Conservation (phyloP, 2,329 filamentous ascomycete genomes). For the Exophiala mesophila region DNA sequence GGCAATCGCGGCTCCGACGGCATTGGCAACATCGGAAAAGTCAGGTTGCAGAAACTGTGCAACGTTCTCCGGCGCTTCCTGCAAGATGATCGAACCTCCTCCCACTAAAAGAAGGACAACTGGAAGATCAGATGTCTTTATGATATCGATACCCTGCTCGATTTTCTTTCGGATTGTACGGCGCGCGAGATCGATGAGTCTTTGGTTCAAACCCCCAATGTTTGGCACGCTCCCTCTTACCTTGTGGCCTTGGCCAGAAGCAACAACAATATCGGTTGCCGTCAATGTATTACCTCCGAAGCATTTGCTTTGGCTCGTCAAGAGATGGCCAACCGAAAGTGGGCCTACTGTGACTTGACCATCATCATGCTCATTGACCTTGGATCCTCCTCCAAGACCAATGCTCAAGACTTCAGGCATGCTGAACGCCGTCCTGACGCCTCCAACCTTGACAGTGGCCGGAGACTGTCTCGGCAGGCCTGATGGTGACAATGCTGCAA, state of each 20-base stretch:
- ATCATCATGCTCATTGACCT: slow-evolving; percentile 29
- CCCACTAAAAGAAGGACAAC: slow-evolving; percentile 56
- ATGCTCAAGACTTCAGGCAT: slow-evolving; percentile 53
- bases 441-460: slow-evolving; percentile 53
- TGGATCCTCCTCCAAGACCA: slow-evolving; percentile 52
- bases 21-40: slow-evolving; percentile 51
- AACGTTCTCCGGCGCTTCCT: slow-evolving; percentile 46
- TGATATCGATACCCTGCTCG: slow-evolving; percentile 47
- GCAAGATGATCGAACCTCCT: slow-evolving; percentile 51
- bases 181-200: too few relatives aligned
- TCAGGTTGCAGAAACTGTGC: slow-evolving; percentile 47
- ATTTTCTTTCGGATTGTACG: too few relatives aligned
- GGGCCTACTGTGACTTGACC: slow-evolving; percentile 47
- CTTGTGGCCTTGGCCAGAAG: not conserved
- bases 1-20: slow-evolving; percentile 55
- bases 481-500: slow-evolving; percentile 52
- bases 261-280: slow-evolving; percentile 6
- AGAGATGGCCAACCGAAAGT: slow-evolving; percentile 55
- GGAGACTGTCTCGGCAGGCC: slow-evolving; percentile 57
- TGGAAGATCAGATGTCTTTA: slow-evolving; percentile 46
- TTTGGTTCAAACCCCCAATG: slow-evolving; percentile 1
- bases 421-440: slow-evolving; percentile 55
- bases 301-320: slow-evolving; percentile 49
- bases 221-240: not conserved
- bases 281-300: slow-evolving; percentile 56